Conservation (phyloP, 192 early-diverging fungal genomes). For the Obelidium mucronatum region DNA sequence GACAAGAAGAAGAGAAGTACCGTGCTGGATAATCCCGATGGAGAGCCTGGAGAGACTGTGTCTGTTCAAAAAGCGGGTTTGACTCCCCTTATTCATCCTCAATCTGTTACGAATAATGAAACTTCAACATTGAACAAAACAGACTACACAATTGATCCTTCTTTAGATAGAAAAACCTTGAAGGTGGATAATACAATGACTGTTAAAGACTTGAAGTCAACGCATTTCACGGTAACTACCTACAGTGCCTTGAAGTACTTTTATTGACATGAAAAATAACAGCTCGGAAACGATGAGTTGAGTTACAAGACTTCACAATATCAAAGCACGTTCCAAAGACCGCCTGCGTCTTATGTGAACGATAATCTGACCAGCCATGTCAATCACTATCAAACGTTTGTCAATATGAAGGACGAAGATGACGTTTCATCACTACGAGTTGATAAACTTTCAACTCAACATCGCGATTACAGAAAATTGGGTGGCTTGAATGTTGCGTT, state of each 20-base stretch:
- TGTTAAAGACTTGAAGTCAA: slow-evolving; percentile 30
- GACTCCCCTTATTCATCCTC: no score
- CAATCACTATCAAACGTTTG: slow-evolving; percentile 6
- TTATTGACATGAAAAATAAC: background rate
- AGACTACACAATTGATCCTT: slow-evolving; percentile 13
- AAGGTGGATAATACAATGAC: slow-evolving; percentile 32
- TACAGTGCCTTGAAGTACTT: background rate
- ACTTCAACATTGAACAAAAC: background rate
- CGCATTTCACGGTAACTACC: slow-evolving; percentile 27
- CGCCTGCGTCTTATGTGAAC: slow-evolving; percentile 7
- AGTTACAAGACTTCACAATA: slow-evolving; percentile 26
- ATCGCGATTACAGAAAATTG: slow-evolving; percentile 14
- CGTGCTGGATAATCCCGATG: slow-evolving; percentile 34
- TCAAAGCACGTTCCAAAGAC: slow-evolving; percentile 2
- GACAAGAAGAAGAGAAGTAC: slow-evolving; percentile 24
- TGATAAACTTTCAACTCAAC: slow-evolving; percentile 13
- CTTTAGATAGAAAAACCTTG: slow-evolving; percentile 17
- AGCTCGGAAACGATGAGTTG: slow-evolving; percentile 28
- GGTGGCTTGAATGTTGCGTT: no score
- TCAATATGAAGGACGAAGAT: slow-evolving; percentile 13
- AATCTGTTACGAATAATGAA: background rate
- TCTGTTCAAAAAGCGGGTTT: slow-evolving; percentile 18
- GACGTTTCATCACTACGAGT: background rate
- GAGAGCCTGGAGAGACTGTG: slow-evolving; percentile 3
- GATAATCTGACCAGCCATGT: background rate